Percentiles rank a stretch among this genome's conserved stretches.
phyloP scores from a whole-genome alignment of 2,329 filamentous ascomycete species.

The Myriosclerotinia curreyana region DNA sequence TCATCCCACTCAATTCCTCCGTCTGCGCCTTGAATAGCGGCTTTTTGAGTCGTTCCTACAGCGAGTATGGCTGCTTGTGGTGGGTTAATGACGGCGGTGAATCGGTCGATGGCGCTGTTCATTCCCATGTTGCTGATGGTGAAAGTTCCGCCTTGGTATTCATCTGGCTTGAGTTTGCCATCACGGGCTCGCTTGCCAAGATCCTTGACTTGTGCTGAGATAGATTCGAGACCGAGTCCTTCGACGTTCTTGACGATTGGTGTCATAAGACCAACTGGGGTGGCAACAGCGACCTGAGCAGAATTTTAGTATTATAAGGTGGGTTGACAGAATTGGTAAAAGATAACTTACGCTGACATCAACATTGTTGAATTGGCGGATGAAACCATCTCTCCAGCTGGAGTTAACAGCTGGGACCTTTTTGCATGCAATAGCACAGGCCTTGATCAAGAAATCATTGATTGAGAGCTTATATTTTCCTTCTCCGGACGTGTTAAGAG shows the following conservation, averaged over 20 bases:
- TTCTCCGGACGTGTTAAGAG: constrained; percentile 82
- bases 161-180: constrained; percentile 98
- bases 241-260: constrained; percentile 92
- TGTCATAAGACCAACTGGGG: constrained; percentile 90
- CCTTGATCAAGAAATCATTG: constrained; percentile 99
- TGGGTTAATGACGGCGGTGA: constrained; percentile 98
- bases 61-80: constrained; percentile 94
- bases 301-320: constrained; percentile 11
- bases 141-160: constrained; percentile 98
- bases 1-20: constrained; percentile 96
- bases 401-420: constrained; percentile 97
- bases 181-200: constrained; percentile 94
- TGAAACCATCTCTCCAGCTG: constrained; percentile 84
- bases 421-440: constrained; percentile 79
- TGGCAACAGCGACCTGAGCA: constrained; percentile 54
- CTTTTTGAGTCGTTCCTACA: constrained; percentile 93
- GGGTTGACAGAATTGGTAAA: background rate
- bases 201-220: constrained; percentile 89
- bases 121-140: constrained; percentile 99
- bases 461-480: constrained; percentile 99
- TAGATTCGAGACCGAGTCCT: constrained; percentile 79
- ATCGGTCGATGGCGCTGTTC: constrained; percentile 94
- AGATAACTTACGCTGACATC: constrained; percentile 82
- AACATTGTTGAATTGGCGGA: constrained; percentile 89
- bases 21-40: constrained; percentile 79